phyloP scores from a whole-genome alignment of 129 eudicot species.

The Flaveria bidentis region DNA sequence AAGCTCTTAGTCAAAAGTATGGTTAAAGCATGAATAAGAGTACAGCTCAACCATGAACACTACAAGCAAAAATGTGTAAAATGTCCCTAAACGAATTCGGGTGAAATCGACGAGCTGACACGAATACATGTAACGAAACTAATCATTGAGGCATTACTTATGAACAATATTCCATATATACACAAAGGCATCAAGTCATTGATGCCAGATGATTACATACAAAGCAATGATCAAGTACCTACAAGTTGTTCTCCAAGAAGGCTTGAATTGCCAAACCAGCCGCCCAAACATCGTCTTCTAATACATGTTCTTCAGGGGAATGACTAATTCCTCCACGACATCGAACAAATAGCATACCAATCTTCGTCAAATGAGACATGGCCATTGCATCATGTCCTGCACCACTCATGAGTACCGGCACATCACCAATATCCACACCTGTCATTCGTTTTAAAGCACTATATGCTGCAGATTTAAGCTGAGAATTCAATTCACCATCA shows the following conservation, averaged over 20 bases:
- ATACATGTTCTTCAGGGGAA: slow-evolving; percentile 88
- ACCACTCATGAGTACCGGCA: slow-evolving; percentile 95
- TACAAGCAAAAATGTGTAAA: background rate
- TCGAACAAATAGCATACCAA: slow-evolving; percentile 91
- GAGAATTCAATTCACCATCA: slow-evolving; percentile 65
- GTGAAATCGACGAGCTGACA: background rate
- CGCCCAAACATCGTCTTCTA: slow-evolving; percentile 90
- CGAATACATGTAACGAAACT: slow-evolving; percentile 34
- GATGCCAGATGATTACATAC: slow-evolving; percentile 15
- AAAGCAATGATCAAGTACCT: slow-evolving; percentile 9
- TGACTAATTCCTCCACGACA: slow-evolving; percentile 98
- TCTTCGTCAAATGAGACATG: slow-evolving; percentile 93
- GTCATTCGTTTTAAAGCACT: slow-evolving; percentile 64
- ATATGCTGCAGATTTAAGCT: slow-evolving; percentile 76
- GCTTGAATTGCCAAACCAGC: slow-evolving; percentile 77
- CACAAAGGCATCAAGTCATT: slow-evolving; percentile 21
- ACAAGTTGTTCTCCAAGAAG: slow-evolving; percentile 57
- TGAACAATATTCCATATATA: slow-evolving; percentile 28
- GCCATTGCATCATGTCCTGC: slow-evolving; percentile 99
- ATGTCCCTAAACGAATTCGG: background rate
- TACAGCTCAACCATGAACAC: background rate
- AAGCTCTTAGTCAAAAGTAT: background rate
- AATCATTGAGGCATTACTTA: slow-evolving; percentile 33
- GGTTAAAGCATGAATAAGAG: background rate
- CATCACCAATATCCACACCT: slow-evolving; percentile 64